phyloP scores from a whole-genome alignment of 2,329 filamentous ascomycete genomes.

The Aureobasidium sp. region DNA sequence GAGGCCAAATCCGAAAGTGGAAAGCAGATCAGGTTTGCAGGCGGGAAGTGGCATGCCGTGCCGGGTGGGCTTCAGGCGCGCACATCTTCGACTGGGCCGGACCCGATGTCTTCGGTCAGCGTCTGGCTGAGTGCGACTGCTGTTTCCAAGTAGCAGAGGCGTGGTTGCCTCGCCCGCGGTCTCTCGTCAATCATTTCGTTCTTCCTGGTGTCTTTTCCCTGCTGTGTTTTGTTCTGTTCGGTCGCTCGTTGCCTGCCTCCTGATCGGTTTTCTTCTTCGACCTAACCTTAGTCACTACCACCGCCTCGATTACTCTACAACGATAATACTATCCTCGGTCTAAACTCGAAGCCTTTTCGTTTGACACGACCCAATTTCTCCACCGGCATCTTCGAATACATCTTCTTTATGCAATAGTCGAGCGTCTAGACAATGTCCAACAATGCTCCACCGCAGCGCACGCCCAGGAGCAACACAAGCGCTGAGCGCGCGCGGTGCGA shows the following conservation, averaged over 20 bases:
- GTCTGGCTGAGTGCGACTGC: neutral
- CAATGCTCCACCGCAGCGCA: neutral
- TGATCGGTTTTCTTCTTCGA: neutral
- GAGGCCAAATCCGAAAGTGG: neutral
- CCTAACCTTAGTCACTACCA: neutral
- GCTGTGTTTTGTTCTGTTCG: neutral
- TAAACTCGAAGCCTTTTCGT: neutral
- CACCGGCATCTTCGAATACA: constrained; percentile 4
- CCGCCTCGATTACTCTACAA: neutral
- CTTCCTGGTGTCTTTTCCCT: neutral
- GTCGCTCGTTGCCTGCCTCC: neutral
- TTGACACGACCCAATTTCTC: constrained; percentile 7
- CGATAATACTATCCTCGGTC: constrained; percentile 4
- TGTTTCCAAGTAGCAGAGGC: neutral
- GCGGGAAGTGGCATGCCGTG: neutral
- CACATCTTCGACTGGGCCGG: neutral
- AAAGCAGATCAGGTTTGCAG: neutral
- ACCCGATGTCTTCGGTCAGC: constrained; percentile 3
- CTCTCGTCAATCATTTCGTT: neutral
- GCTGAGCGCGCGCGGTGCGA: neutral
- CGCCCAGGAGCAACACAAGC: neutral
- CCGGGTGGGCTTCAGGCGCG: neutral
- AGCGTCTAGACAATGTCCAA: constrained; percentile 4
- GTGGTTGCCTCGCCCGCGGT: neutral
- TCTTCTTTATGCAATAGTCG: constrained; percentile 10